These are phyloP conservation scores for Nothomitra cinnamomea DNA, from an alignment of 2,329 filamentous ascomycete species.

Conservation along the genomic window DNA sequence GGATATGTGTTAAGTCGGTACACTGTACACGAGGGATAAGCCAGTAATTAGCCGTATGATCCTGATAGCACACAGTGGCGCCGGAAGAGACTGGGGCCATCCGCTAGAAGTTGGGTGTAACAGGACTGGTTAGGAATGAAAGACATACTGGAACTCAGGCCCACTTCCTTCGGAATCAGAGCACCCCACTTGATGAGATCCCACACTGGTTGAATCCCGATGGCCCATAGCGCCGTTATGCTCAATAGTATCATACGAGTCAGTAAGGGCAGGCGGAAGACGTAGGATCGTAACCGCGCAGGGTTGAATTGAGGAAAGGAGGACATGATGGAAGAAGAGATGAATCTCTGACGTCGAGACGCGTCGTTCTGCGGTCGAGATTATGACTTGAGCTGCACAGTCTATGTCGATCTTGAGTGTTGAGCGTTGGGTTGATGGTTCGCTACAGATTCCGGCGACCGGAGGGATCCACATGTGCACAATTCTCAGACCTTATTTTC, in stretches of 20 bases:
- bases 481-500: background rate
- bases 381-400: background rate
- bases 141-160: constrained; percentile 49
- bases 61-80: background rate
- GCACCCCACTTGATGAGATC: constrained; percentile 61
- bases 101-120: background rate
- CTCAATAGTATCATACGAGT: constrained; percentile 53
- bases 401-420: background rate
- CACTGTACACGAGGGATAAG: constrained; percentile 36
- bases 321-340: constrained; percentile 1
- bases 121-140: background rate
- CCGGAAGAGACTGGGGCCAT: background rate
- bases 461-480: background rate
- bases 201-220: constrained; percentile 52
- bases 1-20: constrained; percentile 89
- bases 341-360: background rate
- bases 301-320: constrained; percentile 2
- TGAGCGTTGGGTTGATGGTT: too few species aligned
- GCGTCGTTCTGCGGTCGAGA: too few species aligned
- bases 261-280: constrained; percentile 73
- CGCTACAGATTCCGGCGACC: background rate
- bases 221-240: constrained; percentile 52
- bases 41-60: background rate
- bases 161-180: constrained; percentile 60
- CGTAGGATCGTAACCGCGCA: constrained; percentile 49